Conservation (phyloP, 1,284 basidiomycete species). For the Tetrapyrgos nigripes region DNA sequence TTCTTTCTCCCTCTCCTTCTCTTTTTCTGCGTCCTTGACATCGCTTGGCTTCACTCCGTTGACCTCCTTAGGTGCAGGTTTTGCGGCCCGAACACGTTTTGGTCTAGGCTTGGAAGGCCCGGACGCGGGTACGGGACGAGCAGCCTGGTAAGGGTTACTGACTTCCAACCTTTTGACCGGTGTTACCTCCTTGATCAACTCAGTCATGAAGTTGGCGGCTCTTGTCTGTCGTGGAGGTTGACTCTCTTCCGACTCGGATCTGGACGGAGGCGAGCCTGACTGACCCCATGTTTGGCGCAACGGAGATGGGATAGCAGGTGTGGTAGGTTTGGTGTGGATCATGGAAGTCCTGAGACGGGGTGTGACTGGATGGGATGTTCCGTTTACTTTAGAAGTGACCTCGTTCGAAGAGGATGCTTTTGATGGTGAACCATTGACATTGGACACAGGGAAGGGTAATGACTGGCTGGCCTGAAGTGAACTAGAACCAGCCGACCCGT, state of each 20-base stretch:
- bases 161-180: constrained; percentile 68
- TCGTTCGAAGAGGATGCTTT: constrained; percentile 29
- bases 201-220: constrained; percentile 68
- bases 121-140: constrained; percentile 58
- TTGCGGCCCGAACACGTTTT: constrained; percentile 36
- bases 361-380: constrained; percentile 23
- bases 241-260: constrained; percentile 37
- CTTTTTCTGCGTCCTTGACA: constrained; percentile 36
- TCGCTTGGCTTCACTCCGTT: constrained; percentile 32
- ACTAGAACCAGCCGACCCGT: constrained; percentile 31
- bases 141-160: constrained; percentile 74
- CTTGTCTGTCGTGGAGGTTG: constrained; percentile 53
- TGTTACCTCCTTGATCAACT: constrained; percentile 70
- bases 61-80: constrained; percentile 37
- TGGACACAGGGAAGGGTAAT: constrained; percentile 25
- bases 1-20: constrained; percentile 37
- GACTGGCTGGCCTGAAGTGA: constrained; percentile 25
- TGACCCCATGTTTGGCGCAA: constrained; percentile 66
- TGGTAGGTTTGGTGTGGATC: constrained; percentile 52
- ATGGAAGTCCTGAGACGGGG: constrained; percentile 51
- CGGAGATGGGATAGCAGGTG: constrained; percentile 70
- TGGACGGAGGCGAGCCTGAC: constrained; percentile 44
- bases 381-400: constrained; percentile 36
- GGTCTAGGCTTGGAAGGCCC: constrained; percentile 46
- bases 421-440: constrained; percentile 10